Base-by-base conservation (phyloP, 441 rosid genomes). In the Kokia cookei region DNA sequence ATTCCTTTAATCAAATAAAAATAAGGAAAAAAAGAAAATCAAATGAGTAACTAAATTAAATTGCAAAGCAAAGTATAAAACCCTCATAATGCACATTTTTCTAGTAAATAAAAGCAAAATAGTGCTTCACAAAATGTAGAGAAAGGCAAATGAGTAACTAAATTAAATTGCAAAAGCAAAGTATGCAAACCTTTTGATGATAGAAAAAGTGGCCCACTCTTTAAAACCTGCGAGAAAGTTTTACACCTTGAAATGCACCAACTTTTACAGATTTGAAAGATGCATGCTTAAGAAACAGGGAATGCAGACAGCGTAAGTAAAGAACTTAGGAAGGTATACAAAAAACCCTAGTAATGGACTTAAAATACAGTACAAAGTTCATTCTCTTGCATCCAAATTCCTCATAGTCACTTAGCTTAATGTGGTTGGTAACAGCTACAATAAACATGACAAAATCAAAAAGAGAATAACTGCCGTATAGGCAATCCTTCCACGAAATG, bases 141-240 rank as follows among this genome's bases (percentile, higher is more conserved):
- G 47, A 64, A 53, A 51, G 24, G 11, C 32, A 64, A 54, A 60
- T 32, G 12, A 62, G 5, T 69, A 53, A 62, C 69, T 62, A 4
- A 48, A 62, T 63, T 64, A 73, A 60, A 45, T 32, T 11, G 48
- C 19, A 55, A 74, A 29, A 77, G 42, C 50, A 32, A 68, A 75
- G 43, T 58, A 35, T 71, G 63, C 82, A 69, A 75, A 92, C 99
- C 98, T 92, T 91, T 93, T 65, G 99, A 96, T 59, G 98, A 92
- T 80, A 96, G 77, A 78, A 88, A 96, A 48, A 96, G 86, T 4
- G 99, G 91, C 58, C 99, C 99, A 47, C 96, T 96, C 91, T 91
- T 96, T 81, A 92, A 86, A 71, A 96, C 86, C 99, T 96, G 92
- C 84, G 80, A 81, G 67, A 67, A 22, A 75, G 66, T 55, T 42